Evolutionary conservation across 495 filamentous ascomycete species (phyloP).

Genomic region (Cenococcum geophilum): DNA sequence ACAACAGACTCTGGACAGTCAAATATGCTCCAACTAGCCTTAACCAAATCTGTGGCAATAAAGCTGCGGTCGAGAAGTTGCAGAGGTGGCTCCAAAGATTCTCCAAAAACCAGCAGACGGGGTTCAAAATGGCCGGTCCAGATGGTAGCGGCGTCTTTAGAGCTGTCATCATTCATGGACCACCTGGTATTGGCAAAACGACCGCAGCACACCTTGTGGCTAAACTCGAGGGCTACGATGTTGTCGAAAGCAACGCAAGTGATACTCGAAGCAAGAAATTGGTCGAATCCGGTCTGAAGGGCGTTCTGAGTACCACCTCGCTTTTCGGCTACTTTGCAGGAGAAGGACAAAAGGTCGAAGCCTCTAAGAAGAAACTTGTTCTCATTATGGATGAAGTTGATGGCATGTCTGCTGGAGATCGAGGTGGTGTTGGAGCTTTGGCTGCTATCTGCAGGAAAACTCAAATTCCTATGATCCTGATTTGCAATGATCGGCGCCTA

Average conservation of each 20-base stretch:
- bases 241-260: slow-evolving; percentile 92
- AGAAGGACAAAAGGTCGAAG: slow-evolving; percentile 71
- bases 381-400: slow-evolving; percentile 99
- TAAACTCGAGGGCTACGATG: slow-evolving; percentile 85
- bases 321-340: slow-evolving; percentile 88
- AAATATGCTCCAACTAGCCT: slow-evolving; percentile 86
- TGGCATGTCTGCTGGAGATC: slow-evolving; percentile 96
- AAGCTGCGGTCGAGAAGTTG: slow-evolving; percentile 79
- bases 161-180: slow-evolving; percentile 87
- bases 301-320: slow-evolving; percentile 89
- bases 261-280: slow-evolving; percentile 97
- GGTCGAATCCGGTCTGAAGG: slow-evolving; percentile 77
- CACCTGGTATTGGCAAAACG: slow-evolving; percentile 96
- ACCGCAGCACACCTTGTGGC: slow-evolving; percentile 93
- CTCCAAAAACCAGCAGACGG: slow-evolving; percentile 61
- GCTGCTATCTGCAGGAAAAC: slow-evolving; percentile 93
- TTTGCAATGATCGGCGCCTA: slow-evolving; percentile 88
- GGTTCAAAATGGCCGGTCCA: slow-evolving; percentile 71
- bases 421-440: slow-evolving; percentile 90
- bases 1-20: slow-evolving; percentile 81
- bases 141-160: slow-evolving; percentile 75
- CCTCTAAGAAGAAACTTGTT: slow-evolving; percentile 80
- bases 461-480: slow-evolving; percentile 88
- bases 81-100: slow-evolving; percentile 82
- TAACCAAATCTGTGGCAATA: slow-evolving; percentile 93